Evolutionary conservation across 805 yeast species (phyloP).

Genomic region (Myxozyma kluyveri): DNA sequence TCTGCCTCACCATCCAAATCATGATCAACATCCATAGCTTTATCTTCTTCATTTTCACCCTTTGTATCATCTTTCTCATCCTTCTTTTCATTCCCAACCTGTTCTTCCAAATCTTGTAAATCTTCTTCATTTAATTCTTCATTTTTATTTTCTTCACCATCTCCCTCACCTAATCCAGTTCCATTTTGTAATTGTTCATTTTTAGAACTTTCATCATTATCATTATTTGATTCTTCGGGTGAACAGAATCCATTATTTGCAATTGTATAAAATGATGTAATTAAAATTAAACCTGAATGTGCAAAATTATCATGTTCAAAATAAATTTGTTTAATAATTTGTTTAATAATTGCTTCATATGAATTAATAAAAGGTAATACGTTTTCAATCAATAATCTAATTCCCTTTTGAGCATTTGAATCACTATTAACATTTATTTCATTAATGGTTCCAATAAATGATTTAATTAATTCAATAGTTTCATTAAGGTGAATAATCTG

Average conservation of each 20-base stretch:
- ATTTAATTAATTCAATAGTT: constrained; percentile 41
- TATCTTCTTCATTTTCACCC: constrained; percentile 62
- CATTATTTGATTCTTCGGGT: constrained; percentile 71
- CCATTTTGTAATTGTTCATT: constrained; percentile 60
- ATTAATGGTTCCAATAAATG: too few relatives aligned
- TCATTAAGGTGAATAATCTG: constrained; percentile 45
- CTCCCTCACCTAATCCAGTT: constrained; percentile 90
- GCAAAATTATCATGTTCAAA: constrained; percentile 53
- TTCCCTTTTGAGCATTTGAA: too few relatives aligned
- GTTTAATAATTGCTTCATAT: constrained; percentile 51
- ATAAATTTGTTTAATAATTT: constrained; percentile 47
- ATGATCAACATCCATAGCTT: constrained; percentile 92
- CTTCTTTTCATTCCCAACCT: constrained; percentile 52
- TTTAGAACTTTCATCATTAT: constrained; percentile 58
- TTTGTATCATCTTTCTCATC: constrained; percentile 71
- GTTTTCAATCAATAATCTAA: too few relatives aligned
- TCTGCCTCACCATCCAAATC: constrained; percentile 95
- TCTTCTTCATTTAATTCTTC: constrained; percentile 90
- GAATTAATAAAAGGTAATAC: constrained; percentile 57
- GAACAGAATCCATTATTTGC: constrained; percentile 87
- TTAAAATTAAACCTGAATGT: constrained; percentile 59
- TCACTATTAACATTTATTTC: too few relatives aligned
- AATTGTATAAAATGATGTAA: constrained; percentile 55
- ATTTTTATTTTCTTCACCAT: constrained; percentile 75
- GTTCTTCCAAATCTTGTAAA: constrained; percentile 60